phyloP scores from a whole-genome alignment of 371 early-diverging fungal species.

The Mortierella sp. region DNA sequence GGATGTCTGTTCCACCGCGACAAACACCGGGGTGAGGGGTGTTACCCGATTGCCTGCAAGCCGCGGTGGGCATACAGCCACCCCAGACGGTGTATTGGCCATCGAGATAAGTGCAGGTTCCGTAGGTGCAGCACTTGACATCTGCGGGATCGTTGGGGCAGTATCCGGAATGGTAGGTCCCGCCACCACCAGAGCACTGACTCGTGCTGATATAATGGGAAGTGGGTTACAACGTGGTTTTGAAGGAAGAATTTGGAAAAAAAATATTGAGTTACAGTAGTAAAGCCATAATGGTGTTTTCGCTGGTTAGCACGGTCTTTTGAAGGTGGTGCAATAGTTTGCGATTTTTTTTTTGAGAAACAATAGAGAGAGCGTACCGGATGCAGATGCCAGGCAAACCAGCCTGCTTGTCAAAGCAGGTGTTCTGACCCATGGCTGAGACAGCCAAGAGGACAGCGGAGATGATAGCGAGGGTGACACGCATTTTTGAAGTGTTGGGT shows the following conservation, averaged over 20 bases:
- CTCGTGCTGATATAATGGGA: slow-evolving; percentile 1
- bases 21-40: neutral
- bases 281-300: slow-evolving; percentile 3
- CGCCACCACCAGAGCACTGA: neutral
- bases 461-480: neutral
- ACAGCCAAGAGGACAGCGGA: slow-evolving; percentile 13
- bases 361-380: slow-evolving; percentile 2
- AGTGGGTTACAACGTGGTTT: too few relatives aligned
- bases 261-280: slow-evolving; percentile 5
- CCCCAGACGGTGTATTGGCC: neutral
- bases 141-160: slow-evolving; percentile 4
- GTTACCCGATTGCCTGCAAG: neutral
- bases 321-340: neutral
- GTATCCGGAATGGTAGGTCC: slow-evolving; percentile 1
- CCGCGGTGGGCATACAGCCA: neutral
- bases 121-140: slow-evolving; percentile 25
- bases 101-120: neutral
- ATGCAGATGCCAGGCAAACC: slow-evolving; percentile 11
- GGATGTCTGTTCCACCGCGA: slow-evolving; percentile 3
- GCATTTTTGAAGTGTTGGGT: slow-evolving; percentile 10
- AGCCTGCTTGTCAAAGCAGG: neutral
- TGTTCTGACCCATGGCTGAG: slow-evolving; percentile 9
- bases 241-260: too few relatives aligned
- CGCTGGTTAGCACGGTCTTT: neutral
- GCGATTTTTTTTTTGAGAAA: neutral